Evolutionary conservation across 306 rosid genomes (phyloP), one percentile per base, ranked within the genome.

Genomic region (Alnus glutinosa): DNA sequence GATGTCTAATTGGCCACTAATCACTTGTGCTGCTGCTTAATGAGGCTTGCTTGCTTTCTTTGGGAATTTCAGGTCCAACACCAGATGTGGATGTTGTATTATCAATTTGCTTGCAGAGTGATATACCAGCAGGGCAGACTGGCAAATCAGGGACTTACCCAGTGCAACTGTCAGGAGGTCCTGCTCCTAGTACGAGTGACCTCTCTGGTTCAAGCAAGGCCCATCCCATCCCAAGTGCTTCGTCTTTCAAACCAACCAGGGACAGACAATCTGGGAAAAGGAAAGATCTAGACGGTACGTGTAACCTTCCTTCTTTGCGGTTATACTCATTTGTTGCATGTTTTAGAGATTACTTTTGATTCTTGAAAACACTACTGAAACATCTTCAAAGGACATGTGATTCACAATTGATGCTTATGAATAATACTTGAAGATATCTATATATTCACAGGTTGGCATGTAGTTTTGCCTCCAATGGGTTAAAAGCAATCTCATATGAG

Each of bases 41-140:
- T 83, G 83, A 85, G 82, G 49, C 11, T 71, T 71, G 49, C 11
- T 71, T 71, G 32, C 50, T 42, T 59, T 79, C 58, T 83, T 50
- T 71, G 39, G 75, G 49, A 67, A 58, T 88, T 86, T 55, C 96
- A 95, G 98, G 98, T 54, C 98, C 98, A 15, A 88, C 88, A 2
- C 98, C 98, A 44, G 92, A 92, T 55, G 96, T 91, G 78, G 98
- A 95, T 77, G 75, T 91, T 30, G 92, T 95, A 69, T 83, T 95
- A 70, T 95, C 96, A 28, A 90, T 95, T 82, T 95, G 98, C 85
- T 85, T 95, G 80, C 98, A 92, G 79, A 91, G 92, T 83, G 92
- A 95, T 79, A 78, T 90, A 47, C 85, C 87, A 36, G 70, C 75
- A 23, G 84, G 85, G 55, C 90, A 88, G 54, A 81, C 89, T 79